A percentile compares a stretch with the other conserved stretches of the same genome.
Conservation (phyloP, 768 basidiomycete species). For the Rhodocollybia butyracea region DNA sequence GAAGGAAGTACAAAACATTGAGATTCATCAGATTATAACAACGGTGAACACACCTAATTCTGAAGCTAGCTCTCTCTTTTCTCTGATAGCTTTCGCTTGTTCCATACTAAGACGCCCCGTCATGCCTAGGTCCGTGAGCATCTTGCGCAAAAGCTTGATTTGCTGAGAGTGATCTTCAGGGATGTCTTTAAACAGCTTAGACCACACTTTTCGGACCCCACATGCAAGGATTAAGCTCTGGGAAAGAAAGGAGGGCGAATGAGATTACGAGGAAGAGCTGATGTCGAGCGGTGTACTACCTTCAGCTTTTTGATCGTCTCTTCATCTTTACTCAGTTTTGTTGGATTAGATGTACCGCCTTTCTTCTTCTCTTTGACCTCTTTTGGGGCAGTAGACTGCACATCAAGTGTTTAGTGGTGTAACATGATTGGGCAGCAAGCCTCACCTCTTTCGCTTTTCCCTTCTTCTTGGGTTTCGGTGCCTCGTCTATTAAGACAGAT, state of each 20-base stretch:
- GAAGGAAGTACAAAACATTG: slow-evolving; percentile 2
- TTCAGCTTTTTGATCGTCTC: slow-evolving; percentile 74
- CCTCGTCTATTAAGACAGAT: slow-evolving; percentile 53
- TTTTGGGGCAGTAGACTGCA: slow-evolving; percentile 24
- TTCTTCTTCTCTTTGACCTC: slow-evolving; percentile 19
- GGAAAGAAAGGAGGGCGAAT: not conserved
- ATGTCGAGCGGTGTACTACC: slow-evolving; percentile 36
- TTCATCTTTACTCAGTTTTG: slow-evolving; percentile 54
- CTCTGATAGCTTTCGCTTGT: slow-evolving; percentile 74
- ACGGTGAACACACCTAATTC: slow-evolving; percentile 56
- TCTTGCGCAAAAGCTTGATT: slow-evolving; percentile 59
- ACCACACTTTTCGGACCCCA: slow-evolving; percentile 76
- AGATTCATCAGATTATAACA: not conserved
- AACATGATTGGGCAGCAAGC: not conserved
- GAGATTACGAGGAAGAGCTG: not conserved
- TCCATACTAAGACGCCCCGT: slow-evolving; percentile 71
- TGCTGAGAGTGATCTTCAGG: slow-evolving; percentile 56
- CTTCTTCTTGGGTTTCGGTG: slow-evolving; percentile 42
- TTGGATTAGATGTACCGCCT: slow-evolving; percentile 25
- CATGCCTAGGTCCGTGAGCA: slow-evolving; percentile 77
- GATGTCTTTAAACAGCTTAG: slow-evolving; percentile 59
- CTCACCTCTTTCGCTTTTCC: slow-evolving; percentile 28
- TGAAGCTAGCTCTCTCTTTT: slow-evolving; percentile 69
- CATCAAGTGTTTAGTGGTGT: slow-evolving; percentile 14
- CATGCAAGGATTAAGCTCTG: slow-evolving; percentile 72